phyloP scores from a whole-genome alignment of 2,329 filamentous ascomycete species.

The Chalaropsis thielavioides region DNA sequence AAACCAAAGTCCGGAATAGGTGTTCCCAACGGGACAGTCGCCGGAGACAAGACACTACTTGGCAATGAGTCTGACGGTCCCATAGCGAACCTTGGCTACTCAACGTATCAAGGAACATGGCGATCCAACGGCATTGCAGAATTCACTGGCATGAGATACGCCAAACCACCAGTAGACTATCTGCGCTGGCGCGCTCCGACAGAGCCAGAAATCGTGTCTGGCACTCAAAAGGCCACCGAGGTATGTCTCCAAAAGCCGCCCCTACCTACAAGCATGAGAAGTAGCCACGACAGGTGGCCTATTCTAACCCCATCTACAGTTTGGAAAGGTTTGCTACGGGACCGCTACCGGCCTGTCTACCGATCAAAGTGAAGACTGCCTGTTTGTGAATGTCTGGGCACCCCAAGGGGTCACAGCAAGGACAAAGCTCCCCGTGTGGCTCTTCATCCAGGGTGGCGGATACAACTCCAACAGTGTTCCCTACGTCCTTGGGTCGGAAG shows the following conservation, averaged over 20 bases:
- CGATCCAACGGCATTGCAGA: slow-evolving; percentile 12
- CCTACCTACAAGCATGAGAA: slow-evolving; percentile 26
- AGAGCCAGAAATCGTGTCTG: slow-evolving; percentile 23
- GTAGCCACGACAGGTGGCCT: slow-evolving; percentile 22
- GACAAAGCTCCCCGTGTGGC: slow-evolving; percentile 27
- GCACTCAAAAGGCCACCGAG: slow-evolving; percentile 21
- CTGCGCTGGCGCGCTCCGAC: slow-evolving; percentile 28
- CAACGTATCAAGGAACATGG: slow-evolving; percentile 10
- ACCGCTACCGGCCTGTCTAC: slow-evolving; percentile 9
- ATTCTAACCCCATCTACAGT: slow-evolving; percentile 21
- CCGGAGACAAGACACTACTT: background rate
- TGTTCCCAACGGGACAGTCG: background rate
- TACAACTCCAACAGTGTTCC: slow-evolving; percentile 31
- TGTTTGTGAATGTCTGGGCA: slow-evolving; percentile 36
- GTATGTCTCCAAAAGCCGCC: slow-evolving; percentile 24
- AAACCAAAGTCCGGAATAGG: slow-evolving; percentile 2
- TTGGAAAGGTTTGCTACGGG: slow-evolving; percentile 13
- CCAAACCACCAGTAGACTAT: slow-evolving; percentile 26
- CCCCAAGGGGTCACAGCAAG: slow-evolving; percentile 24
- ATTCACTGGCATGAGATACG: slow-evolving; percentile 29
- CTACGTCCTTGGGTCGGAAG: slow-evolving; percentile 29
- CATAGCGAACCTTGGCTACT: slow-evolving; percentile 2
- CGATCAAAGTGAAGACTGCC: slow-evolving; percentile 33
- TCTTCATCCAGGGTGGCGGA: slow-evolving; percentile 34
- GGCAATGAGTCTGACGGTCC: slow-evolving; percentile 1